Percentiles rank a stretch among this genome's conserved stretches.
Evolutionary conservation across 495 filamentous ascomycete species (phyloP).

Genomic region (Amphirosellinia nigrospora): DNA sequence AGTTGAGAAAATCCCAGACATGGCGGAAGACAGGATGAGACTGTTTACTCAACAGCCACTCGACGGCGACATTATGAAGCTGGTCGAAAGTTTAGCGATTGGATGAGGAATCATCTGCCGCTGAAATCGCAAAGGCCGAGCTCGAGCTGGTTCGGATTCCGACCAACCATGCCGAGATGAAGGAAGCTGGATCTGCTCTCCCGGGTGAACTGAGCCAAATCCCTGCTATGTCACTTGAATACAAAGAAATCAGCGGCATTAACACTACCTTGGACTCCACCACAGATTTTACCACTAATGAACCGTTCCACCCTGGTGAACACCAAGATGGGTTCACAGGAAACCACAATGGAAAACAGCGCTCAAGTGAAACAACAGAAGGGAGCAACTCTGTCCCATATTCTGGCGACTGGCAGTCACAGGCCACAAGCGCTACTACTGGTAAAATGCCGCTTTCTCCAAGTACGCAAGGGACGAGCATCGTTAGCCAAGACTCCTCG

Average conservation of each 20-base stretch:
- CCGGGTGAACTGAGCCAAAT: constrained; percentile 29
- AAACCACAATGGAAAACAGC: constrained; percentile 46
- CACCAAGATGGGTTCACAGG: constrained; percentile 38
- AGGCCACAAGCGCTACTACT: constrained; percentile 62
- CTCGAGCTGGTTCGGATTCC: constrained; percentile 28
- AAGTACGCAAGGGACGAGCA: constrained; percentile 63
- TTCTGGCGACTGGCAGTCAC: constrained; percentile 58
- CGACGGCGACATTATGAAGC: constrained; percentile 48
- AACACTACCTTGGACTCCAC: constrained; percentile 40
- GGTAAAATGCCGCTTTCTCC: constrained; percentile 64
- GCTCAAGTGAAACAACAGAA: constrained; percentile 60
- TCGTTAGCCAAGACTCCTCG: constrained; percentile 57
- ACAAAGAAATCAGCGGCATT: constrained; percentile 49
- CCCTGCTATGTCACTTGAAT: constrained; percentile 32
- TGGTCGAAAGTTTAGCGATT: constrained; percentile 29
- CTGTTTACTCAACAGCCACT: constrained; percentile 41
- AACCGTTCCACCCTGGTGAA: constrained; percentile 41
- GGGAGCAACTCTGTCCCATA: constrained; percentile 53
- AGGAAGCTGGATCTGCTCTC: constrained; percentile 30
- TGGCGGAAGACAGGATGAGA: constrained; percentile 34
- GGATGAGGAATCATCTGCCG: constrained; percentile 15
- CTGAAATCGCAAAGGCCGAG: constrained; percentile 23
- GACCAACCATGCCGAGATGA: constrained; percentile 31
- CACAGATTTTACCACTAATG: constrained; percentile 43
- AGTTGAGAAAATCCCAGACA: constrained; percentile 54